Evolutionary conservation across 169 alveolate species (phyloP).

Genomic region (Blepharisma undulans): DNA sequence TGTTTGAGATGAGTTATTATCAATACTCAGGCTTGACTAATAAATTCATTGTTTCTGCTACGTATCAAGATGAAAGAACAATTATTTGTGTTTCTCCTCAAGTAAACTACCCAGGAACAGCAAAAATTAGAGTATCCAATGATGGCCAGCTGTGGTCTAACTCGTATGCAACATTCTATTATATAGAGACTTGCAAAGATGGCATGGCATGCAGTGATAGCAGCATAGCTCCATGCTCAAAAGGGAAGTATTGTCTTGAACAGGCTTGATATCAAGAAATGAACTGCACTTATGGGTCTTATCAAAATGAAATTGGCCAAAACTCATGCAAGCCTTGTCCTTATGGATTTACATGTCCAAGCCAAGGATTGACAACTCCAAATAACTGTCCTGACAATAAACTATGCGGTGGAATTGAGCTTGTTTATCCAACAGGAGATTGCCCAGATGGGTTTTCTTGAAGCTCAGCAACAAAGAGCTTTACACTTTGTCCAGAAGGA

Average conservation of each 20-base stretch:
- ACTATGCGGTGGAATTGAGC: neutral
- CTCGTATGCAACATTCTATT: neutral
- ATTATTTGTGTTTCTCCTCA: neutral
- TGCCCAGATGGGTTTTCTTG: conserved; percentile 29
- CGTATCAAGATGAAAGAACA: neutral
- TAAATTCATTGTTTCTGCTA: neutral
- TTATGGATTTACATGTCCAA: neutral
- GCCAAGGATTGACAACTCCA: neutral
- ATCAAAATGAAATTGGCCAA: neutral
- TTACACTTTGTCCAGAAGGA: neutral
- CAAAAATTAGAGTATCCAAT: neutral
- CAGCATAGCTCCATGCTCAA: neutral
- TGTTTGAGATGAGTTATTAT: neutral
- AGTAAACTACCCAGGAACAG: conserved; percentile 1
- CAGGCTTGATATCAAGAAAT: neutral
- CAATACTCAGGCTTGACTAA: neutral
- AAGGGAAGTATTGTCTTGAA: neutral
- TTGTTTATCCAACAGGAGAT: neutral
- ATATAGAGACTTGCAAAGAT: neutral
- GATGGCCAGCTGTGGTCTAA: conserved; percentile 6
- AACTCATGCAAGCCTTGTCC: conserved; percentile 12
- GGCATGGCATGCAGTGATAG: neutral
- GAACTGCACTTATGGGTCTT: conserved; percentile 8
- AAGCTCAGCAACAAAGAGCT: neutral
- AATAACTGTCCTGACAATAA: neutral